Base-by-base conservation (phyloP, 1,284 basidiomycete species). In the Trametes pubescens region DNA sequence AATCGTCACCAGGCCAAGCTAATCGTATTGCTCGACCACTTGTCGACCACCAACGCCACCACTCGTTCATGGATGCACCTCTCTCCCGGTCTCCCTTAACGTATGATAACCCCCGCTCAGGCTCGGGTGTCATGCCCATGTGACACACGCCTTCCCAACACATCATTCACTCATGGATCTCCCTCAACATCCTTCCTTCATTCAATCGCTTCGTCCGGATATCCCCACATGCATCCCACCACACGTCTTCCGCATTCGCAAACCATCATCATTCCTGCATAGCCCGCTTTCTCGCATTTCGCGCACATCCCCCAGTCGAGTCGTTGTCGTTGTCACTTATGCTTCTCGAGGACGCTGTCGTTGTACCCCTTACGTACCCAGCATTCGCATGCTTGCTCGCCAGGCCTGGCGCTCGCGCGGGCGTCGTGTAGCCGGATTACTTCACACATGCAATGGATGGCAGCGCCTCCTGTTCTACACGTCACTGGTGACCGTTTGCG, bases 31-130 rank as follows among this genome's bases (percentile, higher is more conserved):
- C 46, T 37, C 58, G 24, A 35, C 53, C 22, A 22, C 47, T 55
- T 22, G n/a, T n/a, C n/a, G n/a, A n/a, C 16, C 57, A 58, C 37
- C 60, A 52, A 47, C 59, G 26, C 21, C 59, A 54, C 51, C 60
- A 52, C 63, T 67, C 59, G 40, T 60, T 62, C 57, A 34, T 34
- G 10, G 59, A 29, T 29, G 56, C 53, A 34, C 8, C 8, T 3
- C 26, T 40, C 7, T 38, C 29, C 34, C 57, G 32, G 18, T 24
- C 52, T 55, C 16, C 34, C 51, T 54, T 57, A 57, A 57, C 53
- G 40, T 62, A 67, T 51, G 60, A 65, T 53, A 38, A 59, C 61
- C 62, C 56, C 57, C 57, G 66, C 62, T 67, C 62, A 62, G 60
- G 66, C 62, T 51, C 32, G 66, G 66, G 51, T 55, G 62, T 54